phyloP scores from a whole-genome alignment of 345 rosid genomes.

The Luvunga scandens region DNA sequence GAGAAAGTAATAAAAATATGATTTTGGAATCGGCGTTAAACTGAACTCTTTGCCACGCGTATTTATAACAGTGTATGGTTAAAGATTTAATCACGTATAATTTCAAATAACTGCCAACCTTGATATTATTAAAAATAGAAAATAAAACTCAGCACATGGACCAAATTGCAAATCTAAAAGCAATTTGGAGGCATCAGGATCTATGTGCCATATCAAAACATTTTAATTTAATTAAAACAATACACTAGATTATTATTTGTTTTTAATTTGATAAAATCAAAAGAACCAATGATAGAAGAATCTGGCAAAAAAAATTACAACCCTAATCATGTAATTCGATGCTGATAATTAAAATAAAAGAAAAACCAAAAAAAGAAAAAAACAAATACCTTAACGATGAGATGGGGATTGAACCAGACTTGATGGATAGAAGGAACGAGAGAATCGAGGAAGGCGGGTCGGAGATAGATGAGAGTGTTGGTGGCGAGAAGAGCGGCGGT shows the following conservation, averaged over 20 bases:
- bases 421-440: constrained; percentile 62
- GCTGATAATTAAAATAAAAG: not conserved
- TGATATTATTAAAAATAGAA: too few relatives aligned
- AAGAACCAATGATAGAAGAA: not conserved
- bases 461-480: constrained; percentile 65
- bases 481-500: constrained; percentile 81
- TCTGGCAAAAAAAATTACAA: not conserved
- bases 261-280: not conserved
- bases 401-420: constrained; percentile 88
- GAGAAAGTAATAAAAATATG: not conserved
- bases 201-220: not conserved
- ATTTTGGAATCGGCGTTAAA: too few relatives aligned
- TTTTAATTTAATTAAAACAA: not conserved
- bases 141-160: too few relatives aligned
- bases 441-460: constrained; percentile 61
- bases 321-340: not conserved
- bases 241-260: not conserved
- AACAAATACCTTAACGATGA: constrained; percentile 64
- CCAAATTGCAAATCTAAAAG: not conserved
- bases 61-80: too few relatives aligned
- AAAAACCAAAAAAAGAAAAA: too few relatives aligned
- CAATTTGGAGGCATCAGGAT: not conserved
- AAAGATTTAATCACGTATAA: too few relatives aligned
- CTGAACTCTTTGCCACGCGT: too few relatives aligned
- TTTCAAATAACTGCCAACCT: too few relatives aligned